Conservation (phyloP, 805 yeast genomes). For the Wickerhamia fluorescens region DNA sequence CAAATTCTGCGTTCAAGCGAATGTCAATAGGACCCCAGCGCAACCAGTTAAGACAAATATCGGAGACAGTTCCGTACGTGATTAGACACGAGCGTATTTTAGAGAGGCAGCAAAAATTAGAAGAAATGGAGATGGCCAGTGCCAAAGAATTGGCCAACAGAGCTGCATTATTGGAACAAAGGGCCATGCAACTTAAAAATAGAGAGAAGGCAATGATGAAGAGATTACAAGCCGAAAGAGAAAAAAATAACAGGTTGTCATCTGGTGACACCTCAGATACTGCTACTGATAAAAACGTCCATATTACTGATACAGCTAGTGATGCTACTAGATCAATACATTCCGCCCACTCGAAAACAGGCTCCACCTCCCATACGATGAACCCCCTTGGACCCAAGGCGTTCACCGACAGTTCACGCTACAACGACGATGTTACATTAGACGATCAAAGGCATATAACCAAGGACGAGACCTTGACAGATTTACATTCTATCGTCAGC, state of each 20-base stretch:
- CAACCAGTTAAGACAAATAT: constrained; percentile 63
- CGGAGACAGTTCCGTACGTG: constrained; percentile 82
- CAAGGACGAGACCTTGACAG: constrained; percentile 51
- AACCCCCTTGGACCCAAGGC: too few species aligned
- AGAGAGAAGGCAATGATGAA: constrained; percentile 52
- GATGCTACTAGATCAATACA: constrained; percentile 1
- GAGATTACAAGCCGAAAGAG: constrained; percentile 23
- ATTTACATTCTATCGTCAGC: constrained; percentile 35
- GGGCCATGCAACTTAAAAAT: constrained; percentile 64
- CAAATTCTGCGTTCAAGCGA: constrained; percentile 33
- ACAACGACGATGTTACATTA: too few species aligned
- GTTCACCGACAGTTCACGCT: too few species aligned
- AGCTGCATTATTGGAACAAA: constrained; percentile 70
- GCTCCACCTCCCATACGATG: too few species aligned
- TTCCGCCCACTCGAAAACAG: too few species aligned
- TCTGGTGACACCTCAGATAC: constrained; percentile 2
- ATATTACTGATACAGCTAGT: neutral
- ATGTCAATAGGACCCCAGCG: constrained; percentile 44
- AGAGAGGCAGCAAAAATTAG: constrained; percentile 71
- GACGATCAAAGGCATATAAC: too few species aligned
- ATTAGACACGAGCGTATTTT: constrained; percentile 68
- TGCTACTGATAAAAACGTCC: constrained; percentile 2
- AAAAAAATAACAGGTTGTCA: constrained; percentile 4
- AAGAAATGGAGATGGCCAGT: constrained; percentile 70
- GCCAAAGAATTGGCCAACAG: constrained; percentile 67